Base-by-base conservation (phyloP, 345 rosid genomes). In the Cardamine resedifolia region DNA sequence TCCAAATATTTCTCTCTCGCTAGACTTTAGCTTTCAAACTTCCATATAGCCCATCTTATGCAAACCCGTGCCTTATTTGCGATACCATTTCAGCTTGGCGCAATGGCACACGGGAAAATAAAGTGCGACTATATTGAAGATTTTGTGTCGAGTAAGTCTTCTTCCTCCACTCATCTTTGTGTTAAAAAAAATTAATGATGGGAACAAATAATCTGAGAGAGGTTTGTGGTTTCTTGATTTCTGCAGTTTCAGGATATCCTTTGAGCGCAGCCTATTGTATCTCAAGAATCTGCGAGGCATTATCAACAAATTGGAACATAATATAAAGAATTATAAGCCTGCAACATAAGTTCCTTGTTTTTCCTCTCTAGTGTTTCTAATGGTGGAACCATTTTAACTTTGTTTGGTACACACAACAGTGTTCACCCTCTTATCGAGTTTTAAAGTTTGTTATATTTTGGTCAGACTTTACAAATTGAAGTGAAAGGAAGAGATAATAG, bases 91-190 rank as follows among this genome's bases (percentile, higher is more conserved):
- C 83, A 89, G 96, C 85, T 89, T 69, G 96, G 98, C 63, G 92
- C 97, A 3, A 89, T 94, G 98, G 84, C 97, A 12, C 97, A 94
- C 26, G 97, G 97, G 48, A 90, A 86, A 70, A 84, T 90, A 38
- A 78, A 82, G 1, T 70, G 77, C 0, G 88, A 88, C 12, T 88
- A 90, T 45, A 76, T 83, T 0, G 91, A 90, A 21, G 91, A 90
- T 73, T 78, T 78, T 62, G 79, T 90, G 52, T 80, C 96, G 6
- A 78, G 96, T 90, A 78, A 80, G 85, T 67, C 16, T 27, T 65
- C 59, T 66, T 53, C 57, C 26, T 68, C 36, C 20, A 49, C 27
- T 38, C 19, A 28, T 58, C 27, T 16, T 34, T 30, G 44, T 36
- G 39, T 60, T 1, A 18, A 12, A 23, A 39, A 51, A 15, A 31